Evolutionary conservation across 2,329 filamentous ascomycete genomes (phyloP).

Genomic region (Emmonsiellopsis sp.): DNA sequence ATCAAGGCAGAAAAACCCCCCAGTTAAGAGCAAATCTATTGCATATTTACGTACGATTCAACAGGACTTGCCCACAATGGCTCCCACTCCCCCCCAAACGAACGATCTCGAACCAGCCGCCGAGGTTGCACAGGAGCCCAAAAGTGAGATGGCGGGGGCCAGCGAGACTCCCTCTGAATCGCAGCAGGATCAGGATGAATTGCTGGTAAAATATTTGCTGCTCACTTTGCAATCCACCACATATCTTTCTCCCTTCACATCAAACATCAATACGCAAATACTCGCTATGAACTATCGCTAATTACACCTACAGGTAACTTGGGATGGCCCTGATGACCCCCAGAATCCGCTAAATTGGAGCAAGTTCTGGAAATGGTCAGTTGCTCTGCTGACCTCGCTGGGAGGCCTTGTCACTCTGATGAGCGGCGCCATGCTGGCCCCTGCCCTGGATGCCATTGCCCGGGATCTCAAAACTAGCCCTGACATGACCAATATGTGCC

Average conservation of each 20-base stretch:
- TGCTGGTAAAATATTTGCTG: background rate
- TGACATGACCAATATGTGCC: slow-evolving; percentile 42
- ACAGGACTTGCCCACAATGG: background rate
- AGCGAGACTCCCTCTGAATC: background rate
- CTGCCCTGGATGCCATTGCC: slow-evolving; percentile 31
- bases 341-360: slow-evolving; percentile 55
- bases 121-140: background rate
- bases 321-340: slow-evolving; percentile 50
- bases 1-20: too few species aligned
- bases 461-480: slow-evolving; percentile 35
- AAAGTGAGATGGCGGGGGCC: background rate
- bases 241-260: background rate
- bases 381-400: slow-evolving; percentile 42
- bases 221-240: background rate
- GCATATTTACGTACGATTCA: too few species aligned
- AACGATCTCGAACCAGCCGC: background rate
- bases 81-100: background rate
- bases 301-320: slow-evolving; percentile 35
- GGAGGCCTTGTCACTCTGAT: slow-evolving; percentile 7
- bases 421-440: slow-evolving; percentile 33
- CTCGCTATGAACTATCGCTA: background rate
- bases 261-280: too few species aligned
- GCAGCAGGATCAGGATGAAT: background rate
- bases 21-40: too few species aligned
- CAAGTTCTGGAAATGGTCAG: slow-evolving; percentile 33